Evolutionary conservation across 2,329 filamentous ascomycete species (phyloP), one percentile per base, ranked within the genome.

Genomic region (Epichloe sylvatica): DNA sequence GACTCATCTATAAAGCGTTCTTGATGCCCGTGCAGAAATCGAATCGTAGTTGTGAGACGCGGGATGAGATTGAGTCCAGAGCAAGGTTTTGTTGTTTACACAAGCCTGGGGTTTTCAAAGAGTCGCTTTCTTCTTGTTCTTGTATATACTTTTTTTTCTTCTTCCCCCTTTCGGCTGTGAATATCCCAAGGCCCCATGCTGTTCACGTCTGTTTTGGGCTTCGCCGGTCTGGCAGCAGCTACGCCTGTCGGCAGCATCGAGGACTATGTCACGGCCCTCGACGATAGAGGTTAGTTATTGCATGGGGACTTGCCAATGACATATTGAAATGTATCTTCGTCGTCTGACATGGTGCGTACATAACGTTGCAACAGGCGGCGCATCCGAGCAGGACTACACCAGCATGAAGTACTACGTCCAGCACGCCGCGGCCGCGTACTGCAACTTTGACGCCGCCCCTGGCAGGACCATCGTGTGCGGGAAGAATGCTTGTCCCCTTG

Each of bases 371-470:
- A 37, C 34, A 51, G 45, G 36, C 17, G 13, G 54, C 4, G 57
- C 69, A 45, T 63, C 64, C 6, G 36, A 54, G 3, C 51, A 58
- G 9, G 59, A 71, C 34, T 58, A 73, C 13, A 53, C 55, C 51
- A 66, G 64, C 50, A 64, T 78, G 53, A 57, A 67, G 46, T 72
- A 73, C 57, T 79, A 70, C 55, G 65, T 69, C 33, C 70, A 80
- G 60, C 76, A 76, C 55, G 63, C 75, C 3, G 70, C 65, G 2
- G 72, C 75, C 3, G 65, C 71, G 3, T 77, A 77, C 61, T 80
- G 77, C 66, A 78, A 78, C 61, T 67, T 61, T 47, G 59, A 69
- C 3, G 62, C 57, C 11, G 38, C 61, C 2, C 55, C 65, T 1
- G 72, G 73, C 33, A 55, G 66, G 8, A 43, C 54, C 15, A 56